Conservation (phyloP, 139 green algal species). For the Volvox africanus region DNA sequence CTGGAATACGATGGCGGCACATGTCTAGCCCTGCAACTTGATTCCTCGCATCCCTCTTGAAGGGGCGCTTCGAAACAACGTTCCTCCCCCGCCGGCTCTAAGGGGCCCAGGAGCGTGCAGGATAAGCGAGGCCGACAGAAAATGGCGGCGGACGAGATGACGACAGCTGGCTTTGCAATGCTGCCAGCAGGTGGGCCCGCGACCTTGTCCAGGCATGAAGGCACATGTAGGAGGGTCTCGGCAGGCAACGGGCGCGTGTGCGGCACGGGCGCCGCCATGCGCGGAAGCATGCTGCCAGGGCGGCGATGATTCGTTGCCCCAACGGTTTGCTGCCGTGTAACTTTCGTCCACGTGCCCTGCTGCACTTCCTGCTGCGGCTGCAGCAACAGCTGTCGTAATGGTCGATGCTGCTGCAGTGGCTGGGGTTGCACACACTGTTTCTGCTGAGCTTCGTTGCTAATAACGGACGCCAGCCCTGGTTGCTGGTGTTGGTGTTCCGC, state of each 20-base stretch:
- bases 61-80: background rate
- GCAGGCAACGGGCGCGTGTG: too few relatives aligned
- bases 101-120: background rate
- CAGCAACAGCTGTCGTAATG: background rate
- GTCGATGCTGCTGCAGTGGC: background rate
- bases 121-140: background rate
- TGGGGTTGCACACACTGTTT: background rate
- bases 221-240: too few relatives aligned
- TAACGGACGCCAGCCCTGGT: background rate
- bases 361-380: background rate
- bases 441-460: background rate
- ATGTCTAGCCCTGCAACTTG: too few relatives aligned
- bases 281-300: too few relatives aligned
- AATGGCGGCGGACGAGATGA: background rate
- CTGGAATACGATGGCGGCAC: too few relatives aligned
- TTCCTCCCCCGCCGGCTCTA: background rate
- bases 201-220: too few relatives aligned
- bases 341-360: background rate
- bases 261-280: too few relatives aligned
- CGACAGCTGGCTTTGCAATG: too few relatives aligned
- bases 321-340: too few relatives aligned
- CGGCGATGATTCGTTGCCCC: too few relatives aligned
- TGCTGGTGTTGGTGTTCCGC: background rate
- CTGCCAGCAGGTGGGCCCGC: background rate
- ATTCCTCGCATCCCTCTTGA: too few relatives aligned